Percentiles rank a stretch among this genome's conserved stretches.
Conservation (phyloP, 768 basidiomycete species). For the Tulasnella sp. region DNA sequence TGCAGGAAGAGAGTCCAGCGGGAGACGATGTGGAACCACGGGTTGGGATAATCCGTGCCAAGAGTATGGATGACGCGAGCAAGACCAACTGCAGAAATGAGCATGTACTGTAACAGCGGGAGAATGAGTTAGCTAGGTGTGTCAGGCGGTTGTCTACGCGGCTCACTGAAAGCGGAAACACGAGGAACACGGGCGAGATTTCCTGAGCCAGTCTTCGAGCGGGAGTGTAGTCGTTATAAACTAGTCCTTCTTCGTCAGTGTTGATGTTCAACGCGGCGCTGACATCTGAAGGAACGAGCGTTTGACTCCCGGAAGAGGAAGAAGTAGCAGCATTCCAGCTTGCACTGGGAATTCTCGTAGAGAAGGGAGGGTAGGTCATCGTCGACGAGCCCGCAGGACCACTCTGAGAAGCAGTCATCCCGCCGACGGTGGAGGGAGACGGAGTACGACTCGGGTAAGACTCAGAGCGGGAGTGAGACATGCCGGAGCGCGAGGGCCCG, state of each 20-base stretch:
- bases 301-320: background rate
- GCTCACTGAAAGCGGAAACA: conserved; percentile 13
- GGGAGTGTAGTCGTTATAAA: background rate
- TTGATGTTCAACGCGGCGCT: background rate
- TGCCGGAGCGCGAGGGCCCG: background rate
- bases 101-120: conserved; percentile 10
- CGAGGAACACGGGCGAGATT: background rate
- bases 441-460: background rate
- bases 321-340: background rate
- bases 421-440: background rate
- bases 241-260: background rate
- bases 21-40: conserved; percentile 9
- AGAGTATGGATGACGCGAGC: conserved; percentile 8
- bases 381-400: background rate
- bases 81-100: conserved; percentile 7
- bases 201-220: background rate
- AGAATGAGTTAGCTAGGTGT: background rate
- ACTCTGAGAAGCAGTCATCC: background rate
- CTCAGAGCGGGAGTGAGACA: background rate
- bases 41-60: background rate
- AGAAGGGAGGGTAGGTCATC: background rate
- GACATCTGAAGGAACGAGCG: background rate
- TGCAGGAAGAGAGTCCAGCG: conserved; percentile 15
- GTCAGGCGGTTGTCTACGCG: background rate
- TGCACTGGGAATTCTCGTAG: background rate